Conservation (phyloP, 495 filamentous ascomycete species). For the Rhizodiscina lignyota region DNA sequence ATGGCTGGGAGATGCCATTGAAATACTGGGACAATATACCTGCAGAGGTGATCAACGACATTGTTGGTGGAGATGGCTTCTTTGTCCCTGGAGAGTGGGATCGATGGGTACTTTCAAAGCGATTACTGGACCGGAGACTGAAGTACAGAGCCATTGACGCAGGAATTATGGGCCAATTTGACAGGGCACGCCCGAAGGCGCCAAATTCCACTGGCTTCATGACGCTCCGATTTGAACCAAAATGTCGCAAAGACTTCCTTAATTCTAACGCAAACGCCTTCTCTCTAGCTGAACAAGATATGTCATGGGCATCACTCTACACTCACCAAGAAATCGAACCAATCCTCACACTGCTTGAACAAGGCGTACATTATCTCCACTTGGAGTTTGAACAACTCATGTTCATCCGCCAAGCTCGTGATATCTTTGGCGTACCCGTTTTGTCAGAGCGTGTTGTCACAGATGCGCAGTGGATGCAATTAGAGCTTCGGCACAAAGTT, state of each 20-base stretch:
- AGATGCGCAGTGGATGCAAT: constrained; percentile 38
- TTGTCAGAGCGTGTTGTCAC: constrained; percentile 35
- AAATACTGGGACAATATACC: constrained; percentile 40
- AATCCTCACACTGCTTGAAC: constrained; percentile 37
- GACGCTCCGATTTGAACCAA: constrained; percentile 29
- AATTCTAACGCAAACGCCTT: constrained; percentile 15
- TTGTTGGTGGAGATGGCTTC: constrained; percentile 44
- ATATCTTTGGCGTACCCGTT: constrained; percentile 35
- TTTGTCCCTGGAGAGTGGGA: constrained; percentile 42
- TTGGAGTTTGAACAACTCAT: constrained; percentile 42
- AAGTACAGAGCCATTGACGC: constrained; percentile 24
- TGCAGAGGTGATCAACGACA: constrained; percentile 37
- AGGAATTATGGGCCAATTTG: constrained; percentile 22
- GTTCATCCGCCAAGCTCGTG: constrained; percentile 31
- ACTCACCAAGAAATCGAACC: constrained; percentile 35
- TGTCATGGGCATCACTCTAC: constrained; percentile 28
- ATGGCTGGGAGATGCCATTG: constrained; percentile 43
- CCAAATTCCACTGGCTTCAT: constrained; percentile 24
- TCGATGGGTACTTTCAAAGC: constrained; percentile 37
- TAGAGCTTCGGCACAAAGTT: constrained; percentile 37
- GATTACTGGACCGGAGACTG: constrained; percentile 35
- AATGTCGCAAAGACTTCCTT: constrained; percentile 31
- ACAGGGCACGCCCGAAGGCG: constrained; percentile 17
- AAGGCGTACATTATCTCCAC: constrained; percentile 46
- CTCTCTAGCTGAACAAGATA: constrained; percentile 24